A percentile compares a stretch with the other conserved stretches of the same genome.
Conservation (phyloP, 75 land plant genomes). For the Cryptomeria japonica region DNA sequence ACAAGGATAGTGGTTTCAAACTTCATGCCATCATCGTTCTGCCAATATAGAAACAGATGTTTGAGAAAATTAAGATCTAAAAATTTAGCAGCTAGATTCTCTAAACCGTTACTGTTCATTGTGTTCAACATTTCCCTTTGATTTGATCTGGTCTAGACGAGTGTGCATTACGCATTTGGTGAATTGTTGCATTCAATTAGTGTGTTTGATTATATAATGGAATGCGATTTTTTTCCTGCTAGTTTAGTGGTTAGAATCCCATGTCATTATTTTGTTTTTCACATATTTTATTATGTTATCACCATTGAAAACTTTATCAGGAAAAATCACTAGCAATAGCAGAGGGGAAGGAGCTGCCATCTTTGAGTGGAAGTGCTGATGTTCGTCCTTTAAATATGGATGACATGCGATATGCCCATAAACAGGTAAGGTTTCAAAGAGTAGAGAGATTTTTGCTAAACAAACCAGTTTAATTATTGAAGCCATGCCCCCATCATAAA, state of each 20-base stretch:
- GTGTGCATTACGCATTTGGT: not conserved
- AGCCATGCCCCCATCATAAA: not conserved
- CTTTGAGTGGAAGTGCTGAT: slow-evolving; percentile 50
- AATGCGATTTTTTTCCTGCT: not conserved
- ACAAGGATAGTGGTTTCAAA: no score
- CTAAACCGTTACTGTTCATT: not conserved
- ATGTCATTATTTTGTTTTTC: not conserved
- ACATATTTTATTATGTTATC: not conserved
- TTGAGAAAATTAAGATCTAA: not conserved
- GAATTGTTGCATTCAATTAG: not conserved
- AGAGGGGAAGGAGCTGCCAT: slow-evolving; percentile 51
- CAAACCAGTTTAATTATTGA: not conserved
- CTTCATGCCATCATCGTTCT: not conserved
- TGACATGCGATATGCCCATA: slow-evolving; percentile 77
- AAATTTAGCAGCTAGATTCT: no score
- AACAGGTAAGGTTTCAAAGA: slow-evolving; percentile 41
- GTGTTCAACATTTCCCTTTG: no score
- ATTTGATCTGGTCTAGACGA: not conserved
- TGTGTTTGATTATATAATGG: not conserved
- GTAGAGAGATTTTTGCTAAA: not conserved
- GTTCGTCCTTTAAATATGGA: slow-evolving; percentile 66
- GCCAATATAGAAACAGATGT: not conserved
- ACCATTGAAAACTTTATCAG: slow-evolving; percentile 22
- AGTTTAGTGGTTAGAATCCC: not conserved
- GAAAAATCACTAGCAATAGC: slow-evolving; percentile 51